Evolutionary conservation across 805 yeast genomes (phyloP), one percentile per base, ranked within the genome.

Genomic region (Ogataea methanolica): DNA sequence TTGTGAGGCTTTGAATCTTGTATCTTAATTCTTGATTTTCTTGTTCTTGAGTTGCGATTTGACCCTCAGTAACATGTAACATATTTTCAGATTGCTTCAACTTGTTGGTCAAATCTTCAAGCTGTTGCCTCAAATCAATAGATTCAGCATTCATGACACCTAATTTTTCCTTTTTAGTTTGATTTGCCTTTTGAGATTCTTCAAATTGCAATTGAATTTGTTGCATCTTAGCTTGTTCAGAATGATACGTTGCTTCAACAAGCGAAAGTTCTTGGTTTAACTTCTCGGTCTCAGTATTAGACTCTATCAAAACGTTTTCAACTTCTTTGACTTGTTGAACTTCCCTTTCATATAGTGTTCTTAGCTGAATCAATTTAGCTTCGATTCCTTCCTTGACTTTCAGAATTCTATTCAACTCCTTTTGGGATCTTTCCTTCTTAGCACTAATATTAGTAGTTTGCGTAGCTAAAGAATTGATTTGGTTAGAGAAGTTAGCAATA

Each of bases 401-500:
- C 56, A 81, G 76, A 49, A 88, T 81, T 48, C 79, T 76, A n/a
- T 80, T 72, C 46, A 91, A 73, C 60, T 92, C 97, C 47, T 78
- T 80, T 59, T 84, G 89, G 1, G 96, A 89, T 51, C 82, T 77
- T 17, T 78, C 70, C 52, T 88, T 83, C 66, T 86, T 86, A 21
- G 79, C 85, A 50, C 83, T 83, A 31, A 86, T 74, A 15, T 74
- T 76, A 0, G 86, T 72, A 1, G 95, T 87, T 65, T 90, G 96
- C 21, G 75, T 68, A 1, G 90, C 78, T 53, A 92, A 71, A 0
- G 96, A 85, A 53, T 81, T 81, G 53, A 88, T 83, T 69, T 91
- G 96, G 57, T 84, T 88, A 0, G 96, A 85, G 38, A 87, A 73
- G 56, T 91, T 88, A 15, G 96, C 96, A 63, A 89, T 77, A 57